These are phyloP conservation scores for Yarrowia sp. DNA, from an alignment of 805 yeast genomes.

Conservation along the genomic window DNA sequence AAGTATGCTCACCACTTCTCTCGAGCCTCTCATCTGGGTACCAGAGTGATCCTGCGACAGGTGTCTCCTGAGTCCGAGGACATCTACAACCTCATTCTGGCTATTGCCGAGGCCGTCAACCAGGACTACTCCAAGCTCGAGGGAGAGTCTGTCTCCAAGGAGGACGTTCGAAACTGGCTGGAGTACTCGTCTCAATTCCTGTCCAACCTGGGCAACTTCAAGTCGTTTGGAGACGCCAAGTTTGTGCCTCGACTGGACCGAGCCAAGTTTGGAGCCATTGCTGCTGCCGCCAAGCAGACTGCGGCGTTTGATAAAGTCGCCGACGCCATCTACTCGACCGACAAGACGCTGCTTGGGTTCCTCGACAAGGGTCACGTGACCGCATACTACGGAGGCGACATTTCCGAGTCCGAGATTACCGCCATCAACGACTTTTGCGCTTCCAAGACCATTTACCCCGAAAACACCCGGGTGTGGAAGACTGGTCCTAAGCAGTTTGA, in stretches of 20 bases:
- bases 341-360: slow-evolving; percentile 65
- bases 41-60: slow-evolving; percentile 73
- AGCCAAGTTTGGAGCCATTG: slow-evolving; percentile 51
- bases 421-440: slow-evolving; percentile 67
- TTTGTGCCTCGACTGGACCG: slow-evolving; percentile 64
- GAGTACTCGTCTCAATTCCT: slow-evolving; percentile 66
- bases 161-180: slow-evolving; percentile 46
- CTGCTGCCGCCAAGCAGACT: slow-evolving; percentile 44
- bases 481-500: slow-evolving; percentile 47
- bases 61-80: slow-evolving; percentile 79
- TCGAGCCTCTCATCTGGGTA: slow-evolving; percentile 80
- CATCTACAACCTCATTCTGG: slow-evolving; percentile 67
- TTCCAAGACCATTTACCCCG: slow-evolving; percentile 63
- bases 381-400: slow-evolving; percentile 62
- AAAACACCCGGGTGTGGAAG: slow-evolving; percentile 75
- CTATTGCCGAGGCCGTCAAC: slow-evolving; percentile 51
- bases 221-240: slow-evolving; percentile 86
- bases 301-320: slow-evolving; percentile 38
- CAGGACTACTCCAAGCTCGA: slow-evolving; percentile 53
- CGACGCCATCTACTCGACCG: slow-evolving; percentile 50
- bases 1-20: slow-evolving; percentile 81
- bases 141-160: slow-evolving; percentile 46
- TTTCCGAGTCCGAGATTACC: slow-evolving; percentile 60
- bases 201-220: slow-evolving; percentile 68
- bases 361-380: slow-evolving; percentile 74